Conservation (phyloP, 768 basidiomycete genomes). For the Heimioporus sp. region DNA sequence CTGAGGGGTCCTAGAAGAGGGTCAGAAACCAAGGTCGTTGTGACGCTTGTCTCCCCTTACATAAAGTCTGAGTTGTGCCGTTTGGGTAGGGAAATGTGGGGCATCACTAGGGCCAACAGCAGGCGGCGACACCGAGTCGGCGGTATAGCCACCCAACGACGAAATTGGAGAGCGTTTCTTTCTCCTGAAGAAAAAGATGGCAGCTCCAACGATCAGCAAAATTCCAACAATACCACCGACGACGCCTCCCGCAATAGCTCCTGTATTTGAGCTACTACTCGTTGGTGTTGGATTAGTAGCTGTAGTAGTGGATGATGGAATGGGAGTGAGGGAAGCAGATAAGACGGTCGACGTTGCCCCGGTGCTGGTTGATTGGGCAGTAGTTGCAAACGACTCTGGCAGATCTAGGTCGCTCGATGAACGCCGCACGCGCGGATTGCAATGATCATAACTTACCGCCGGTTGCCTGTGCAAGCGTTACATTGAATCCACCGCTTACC, state of each 20-base stretch:
- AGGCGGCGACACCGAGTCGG: background rate
- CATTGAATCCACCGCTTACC: constrained; percentile 40
- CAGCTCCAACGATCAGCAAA: constrained; percentile 38
- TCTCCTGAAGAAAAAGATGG: constrained; percentile 39
- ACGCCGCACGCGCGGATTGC: background rate
- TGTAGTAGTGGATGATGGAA: constrained; percentile 6
- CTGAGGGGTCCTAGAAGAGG: constrained; percentile 32
- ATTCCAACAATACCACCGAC: constrained; percentile 61
- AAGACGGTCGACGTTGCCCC: constrained; percentile 10
- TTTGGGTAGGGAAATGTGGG: constrained; percentile 9
- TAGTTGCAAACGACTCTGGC: constrained; percentile 44
- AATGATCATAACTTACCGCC: constrained; percentile 19
- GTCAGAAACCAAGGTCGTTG: background rate
- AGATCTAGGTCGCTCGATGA: constrained; percentile 27
- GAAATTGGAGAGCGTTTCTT: constrained; percentile 18
- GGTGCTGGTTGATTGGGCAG: constrained; percentile 27
- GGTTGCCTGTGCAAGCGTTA: constrained; percentile 32
- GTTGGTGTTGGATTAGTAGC: background rate
- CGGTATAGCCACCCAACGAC: too few relatives aligned
- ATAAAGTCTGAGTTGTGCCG: constrained; percentile 28
- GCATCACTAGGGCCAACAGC: constrained; percentile 7
- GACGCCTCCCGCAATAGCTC: constrained; percentile 63
- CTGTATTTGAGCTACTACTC: constrained; percentile 34
- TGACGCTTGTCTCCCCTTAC: constrained; percentile 17
- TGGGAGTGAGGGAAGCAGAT: constrained; percentile 15